Evolutionary conservation across 2,329 filamentous ascomycete species (phyloP), one percentile per base, ranked within the genome.

Genomic region (Microdochium bolleyi): DNA sequence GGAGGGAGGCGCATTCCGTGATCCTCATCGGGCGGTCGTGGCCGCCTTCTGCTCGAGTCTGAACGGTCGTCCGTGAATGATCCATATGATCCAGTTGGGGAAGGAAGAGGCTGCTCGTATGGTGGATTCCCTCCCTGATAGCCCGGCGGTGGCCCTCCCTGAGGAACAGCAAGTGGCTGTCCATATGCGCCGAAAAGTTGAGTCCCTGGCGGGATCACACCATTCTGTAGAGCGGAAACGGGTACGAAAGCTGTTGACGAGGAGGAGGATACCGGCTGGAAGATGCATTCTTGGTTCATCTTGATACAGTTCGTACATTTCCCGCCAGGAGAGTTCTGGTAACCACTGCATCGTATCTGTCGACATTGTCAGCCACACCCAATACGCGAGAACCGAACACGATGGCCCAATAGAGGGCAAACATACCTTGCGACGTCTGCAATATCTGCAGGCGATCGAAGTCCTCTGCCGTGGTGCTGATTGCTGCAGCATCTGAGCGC

Each of bases 291-390:
- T 58, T 83, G 80, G 49, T 80, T 79, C 68, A 82, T 81, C 56
- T 81, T 79, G 38, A 79, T 78, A 59, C 80, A 83, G 58, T 83
- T 83, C 52, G 79, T 75, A 58, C 80, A 83, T 57, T 82, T 81
- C 11, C 79, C 80, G 21, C 79, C 79, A 0, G 77, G 76, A 0
- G 77, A 79, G 56, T 78, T 81, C 54, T 79, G 75, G 56, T 82
- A 82, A 25, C 80, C 80, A 55, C 79, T 83, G 68, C 80, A 83
- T 37, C 80, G 78, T 57, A 83, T 83, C 79, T 83, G 54, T 19
- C 41, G 22, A 46, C 37, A 41, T 38, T 54, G 70, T 57, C 68
- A 61, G 55, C 50, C 30, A 24, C 30, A 21, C 2, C 1, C n/a
- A 14, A 11, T 41, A 50, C 37, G 32, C 21, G 53, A 11, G 21